Evolutionary conservation across 352 stramenopile species (phyloP), one percentile per base, ranked within the genome.

Genomic region (Pythium utonaiense): DNA sequence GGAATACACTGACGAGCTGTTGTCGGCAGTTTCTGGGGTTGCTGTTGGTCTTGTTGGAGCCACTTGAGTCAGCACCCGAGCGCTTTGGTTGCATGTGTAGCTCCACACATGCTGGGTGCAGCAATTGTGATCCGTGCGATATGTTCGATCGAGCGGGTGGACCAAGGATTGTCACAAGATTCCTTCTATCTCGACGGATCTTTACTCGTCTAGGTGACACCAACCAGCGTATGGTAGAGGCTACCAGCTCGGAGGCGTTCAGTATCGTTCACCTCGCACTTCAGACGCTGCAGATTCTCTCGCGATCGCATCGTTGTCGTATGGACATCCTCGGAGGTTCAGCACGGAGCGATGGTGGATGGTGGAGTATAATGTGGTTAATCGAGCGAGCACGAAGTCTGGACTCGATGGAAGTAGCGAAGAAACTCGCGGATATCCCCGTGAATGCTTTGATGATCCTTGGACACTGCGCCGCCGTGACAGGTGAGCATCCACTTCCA

Each of bases 21-120:
- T 51, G 9, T 36, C 21, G 19, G 1, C n/a, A 65, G 58, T 59
- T 53, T 40, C 21, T 65, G 10, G 19, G 52, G 9, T 41, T 53
- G 22, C 24, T 65, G 44, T 2, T 19, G 2, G 30, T 49, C 14
- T 24, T 65, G 13, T n/a, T 65, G 8, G n/a, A 17, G 3, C 51
- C 59, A 2, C 60, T n/a, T 5, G 27, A 55, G 44, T 28, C 16
- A 28, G 42, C 36, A 10, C 21, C 41, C 28, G 60, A 67, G 31
- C 60, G 60, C 7, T 61, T 47, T 40, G 60, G 60, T 16, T 61
- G 60, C n/a, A n/a, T 40, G 13, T 67, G 60, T 16, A 42, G 50
- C 14, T 5, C 3, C 2, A 34, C 13, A n/a, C n/a, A 24, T 7
- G 21, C 2, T 49, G 60, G 60, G 25, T 67, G 60, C 45, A 21